Evolutionary conservation across 768 basidiomycete species (phyloP).

Genomic region (Lenzites betulinus): DNA sequence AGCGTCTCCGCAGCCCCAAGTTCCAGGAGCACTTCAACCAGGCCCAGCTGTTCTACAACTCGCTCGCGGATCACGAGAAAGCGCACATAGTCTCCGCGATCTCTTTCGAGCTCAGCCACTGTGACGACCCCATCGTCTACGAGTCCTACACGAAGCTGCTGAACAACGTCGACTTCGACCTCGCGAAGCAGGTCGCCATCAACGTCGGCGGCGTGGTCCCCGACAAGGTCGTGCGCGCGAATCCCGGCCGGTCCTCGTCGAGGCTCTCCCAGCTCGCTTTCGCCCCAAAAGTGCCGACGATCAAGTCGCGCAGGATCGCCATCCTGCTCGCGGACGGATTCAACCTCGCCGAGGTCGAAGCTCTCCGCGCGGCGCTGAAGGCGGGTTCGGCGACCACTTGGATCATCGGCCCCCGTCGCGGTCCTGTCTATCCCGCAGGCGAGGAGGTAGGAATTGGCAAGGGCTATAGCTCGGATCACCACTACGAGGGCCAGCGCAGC

Average conservation of each 20-base stretch:
- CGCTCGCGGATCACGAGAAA: constrained; percentile 67
- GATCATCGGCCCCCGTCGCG: constrained; percentile 68
- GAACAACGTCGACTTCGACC: constrained; percentile 71
- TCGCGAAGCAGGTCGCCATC: constrained; percentile 68
- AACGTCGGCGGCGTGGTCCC: constrained; percentile 66
- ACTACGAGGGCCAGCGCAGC: constrained; percentile 76
- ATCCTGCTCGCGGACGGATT: constrained; percentile 79
- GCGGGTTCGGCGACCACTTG: constrained; percentile 58
- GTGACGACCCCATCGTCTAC: constrained; percentile 74
- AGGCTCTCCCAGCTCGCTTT: constrained; percentile 64
- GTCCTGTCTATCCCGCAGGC: constrained; percentile 45
- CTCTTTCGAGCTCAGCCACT: constrained; percentile 84
- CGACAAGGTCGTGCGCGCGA: constrained; percentile 47
- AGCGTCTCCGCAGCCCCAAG: constrained; percentile 65
- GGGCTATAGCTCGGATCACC: constrained; percentile 60
- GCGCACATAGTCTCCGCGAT: constrained; percentile 69
- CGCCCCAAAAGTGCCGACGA: constrained; percentile 55
- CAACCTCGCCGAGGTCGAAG: constrained; percentile 57
- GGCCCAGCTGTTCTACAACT: constrained; percentile 83
- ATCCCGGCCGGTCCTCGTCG: constrained; percentile 58
- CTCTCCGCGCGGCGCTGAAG: constrained; percentile 54
- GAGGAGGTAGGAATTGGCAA: constrained; percentile 28
- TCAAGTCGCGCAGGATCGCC: constrained; percentile 70
- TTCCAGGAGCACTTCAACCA: constrained; percentile 82
- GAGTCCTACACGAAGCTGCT: constrained; percentile 65